Evolutionary conservation across 306 rosid genomes (phyloP), one percentile per base, ranked within the genome.

Genomic region (Morella rubra): DNA sequence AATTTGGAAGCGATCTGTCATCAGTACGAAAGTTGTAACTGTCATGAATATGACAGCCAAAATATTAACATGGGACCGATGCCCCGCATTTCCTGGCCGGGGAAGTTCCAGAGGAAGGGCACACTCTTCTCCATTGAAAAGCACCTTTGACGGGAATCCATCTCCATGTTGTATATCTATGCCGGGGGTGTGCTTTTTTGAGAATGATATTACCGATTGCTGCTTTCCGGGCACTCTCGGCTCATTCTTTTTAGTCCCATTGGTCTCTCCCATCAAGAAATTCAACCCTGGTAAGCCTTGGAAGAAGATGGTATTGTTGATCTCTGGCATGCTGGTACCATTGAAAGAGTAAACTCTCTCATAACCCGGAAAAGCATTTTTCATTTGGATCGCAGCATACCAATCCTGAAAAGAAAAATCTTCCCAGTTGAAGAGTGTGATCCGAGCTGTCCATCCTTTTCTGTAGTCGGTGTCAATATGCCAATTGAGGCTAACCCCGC

Each of bases 401-500:
- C 97, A 94, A 59, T 94, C 94, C 2, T 90, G 89, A 18, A 91
- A 90, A 0, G 83, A 0, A 6, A 7, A 50, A 0, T 76, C 60
- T 1, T 67, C 81, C 98, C 98, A 94, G 64, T 94, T 94, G 86
- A 94, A 91, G 14, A 94, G 76, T 0, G 98, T 91, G 16, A 94
- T 84, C 80, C 96, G 87, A 0, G 98, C 97, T 0, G 97, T 89
- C 98, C 98, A 93, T 11, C 97, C 97, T 0, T 59, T 77, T 42
- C 61, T 74, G 69, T 82, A 83, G 42, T 94, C 91, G 0, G 97
- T 80, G 76, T 76, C 86, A 2, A 94, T 44, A 75, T 94, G 97
- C 98, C 98, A 94, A 56, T 94, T 91, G 15, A 94, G 79, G 81
- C 96, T 90, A 1, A 91, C 90, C 0, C 93, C 93, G 66, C 98